Base-by-base conservation (phyloP, 179 eudicot genomes). In the Beta macrorhiza region DNA sequence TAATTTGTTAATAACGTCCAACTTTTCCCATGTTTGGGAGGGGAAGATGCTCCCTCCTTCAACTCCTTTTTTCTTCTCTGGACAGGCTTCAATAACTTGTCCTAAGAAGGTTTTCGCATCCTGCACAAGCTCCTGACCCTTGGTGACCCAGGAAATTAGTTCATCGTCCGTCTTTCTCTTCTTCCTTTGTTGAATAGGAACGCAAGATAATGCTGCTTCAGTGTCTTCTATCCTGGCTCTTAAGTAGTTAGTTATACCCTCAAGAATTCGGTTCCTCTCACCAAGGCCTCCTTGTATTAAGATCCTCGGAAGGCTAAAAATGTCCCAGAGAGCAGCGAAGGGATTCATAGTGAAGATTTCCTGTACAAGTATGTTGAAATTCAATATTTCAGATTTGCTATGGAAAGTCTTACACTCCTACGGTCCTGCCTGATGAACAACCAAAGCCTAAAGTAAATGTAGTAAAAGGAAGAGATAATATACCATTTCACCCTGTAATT, bases 131-230 rank as follows among this genome's bases (percentile, higher is more conserved):
- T 37, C 3, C 25, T 6, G 12, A 49, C 61, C 47, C n/a, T 59
- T 65, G 25, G 77, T 12, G 57, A 51, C 20, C 69, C 62, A 72
- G 25, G 19, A 19, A 59, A 22, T 32, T 4, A 67, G 42, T 12
- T 37, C 70, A 25, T 72, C 67, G 2, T 52, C 77, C 65, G 77
- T 74, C 25, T 79, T 79, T 61, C 77, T 61, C 77, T 79, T 79
- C 61, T 47, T 79, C 14, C 77, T 58, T 53, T 20, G 61, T 53
- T 52, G 76, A 52, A 15, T 19, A 44, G 74, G 47, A 72, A 44
- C 59, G 52, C 29, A 70, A 47, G n/a, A 19, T 25, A 70, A 17
- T 22, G 37, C 61, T 32, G 25, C 37, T 45, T 65, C 45, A 67
- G 32, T 32, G 19, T 78, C 74, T 12, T 65, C 32, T 67, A 49